These are phyloP conservation scores for Digitaria exilis DNA, from an alignment of 202 grass and related monocot species.

Conservation along the genomic window DNA sequence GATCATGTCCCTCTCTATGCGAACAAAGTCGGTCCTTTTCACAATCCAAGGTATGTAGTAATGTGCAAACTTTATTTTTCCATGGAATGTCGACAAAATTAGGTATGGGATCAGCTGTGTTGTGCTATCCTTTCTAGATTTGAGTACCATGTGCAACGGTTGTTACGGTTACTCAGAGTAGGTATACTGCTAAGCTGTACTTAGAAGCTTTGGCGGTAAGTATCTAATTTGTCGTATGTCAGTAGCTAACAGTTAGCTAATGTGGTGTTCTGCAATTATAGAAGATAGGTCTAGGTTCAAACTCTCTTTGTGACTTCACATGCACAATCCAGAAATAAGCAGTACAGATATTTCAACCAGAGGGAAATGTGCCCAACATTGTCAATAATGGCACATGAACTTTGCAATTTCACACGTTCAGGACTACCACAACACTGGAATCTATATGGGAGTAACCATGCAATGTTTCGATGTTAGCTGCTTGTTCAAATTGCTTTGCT, in stretches of 20 bases:
- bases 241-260: background rate
- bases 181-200: background rate
- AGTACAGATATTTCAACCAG: background rate
- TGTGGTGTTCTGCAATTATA: background rate
- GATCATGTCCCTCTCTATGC: slow-evolving; percentile 84
- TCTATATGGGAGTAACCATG: background rate
- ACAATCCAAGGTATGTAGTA: slow-evolving; percentile 78
- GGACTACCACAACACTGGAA: background rate
- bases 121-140: background rate
- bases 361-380: background rate
- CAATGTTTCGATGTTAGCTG: background rate
- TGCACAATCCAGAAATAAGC: background rate
- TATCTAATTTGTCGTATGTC: background rate
- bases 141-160: background rate
- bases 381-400: background rate
- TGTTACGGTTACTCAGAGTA: background rate
- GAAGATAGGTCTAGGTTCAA: background rate
- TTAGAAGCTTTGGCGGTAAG: background rate
- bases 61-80: background rate
- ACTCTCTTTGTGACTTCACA: slow-evolving; percentile 2
- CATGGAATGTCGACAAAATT: background rate
- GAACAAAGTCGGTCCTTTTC: slow-evolving; percentile 88
- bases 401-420: slow-evolving; percentile 27
- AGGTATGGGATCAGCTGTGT: background rate
- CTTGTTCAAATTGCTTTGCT: slow-evolving; percentile 8